Conservation (phyloP, 768 basidiomycete genomes). For the Hericium erinaceus region DNA sequence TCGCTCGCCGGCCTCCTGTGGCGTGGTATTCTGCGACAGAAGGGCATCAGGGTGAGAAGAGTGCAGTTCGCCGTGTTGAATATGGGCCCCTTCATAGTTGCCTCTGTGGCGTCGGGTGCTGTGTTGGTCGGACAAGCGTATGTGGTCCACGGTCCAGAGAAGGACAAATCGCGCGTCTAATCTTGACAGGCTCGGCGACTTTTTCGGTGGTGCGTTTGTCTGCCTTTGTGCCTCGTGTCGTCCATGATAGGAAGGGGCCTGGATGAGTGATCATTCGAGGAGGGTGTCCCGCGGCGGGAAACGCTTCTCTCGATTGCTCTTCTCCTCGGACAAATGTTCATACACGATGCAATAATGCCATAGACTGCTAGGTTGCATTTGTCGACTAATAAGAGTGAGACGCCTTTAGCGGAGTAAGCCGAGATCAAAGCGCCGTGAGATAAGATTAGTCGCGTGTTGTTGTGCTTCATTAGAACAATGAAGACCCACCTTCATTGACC, state of each 20-base stretch:
- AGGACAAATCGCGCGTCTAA: neutral
- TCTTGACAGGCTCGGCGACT: neutral
- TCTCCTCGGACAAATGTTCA: too few relatives aligned
- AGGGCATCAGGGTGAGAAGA: conserved; percentile 54
- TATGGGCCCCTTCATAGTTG: conserved; percentile 57
- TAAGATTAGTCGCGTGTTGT: neutral
- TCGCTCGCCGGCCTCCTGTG: conserved; percentile 86
- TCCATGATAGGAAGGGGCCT: too few relatives aligned
- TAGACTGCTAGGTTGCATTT: too few relatives aligned
- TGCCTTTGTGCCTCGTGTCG: too few relatives aligned
- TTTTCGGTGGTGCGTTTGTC: neutral
- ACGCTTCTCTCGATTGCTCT: too few relatives aligned
- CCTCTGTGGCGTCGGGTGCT: conserved; percentile 52
- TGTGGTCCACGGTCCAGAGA: conserved; percentile 28
- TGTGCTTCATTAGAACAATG: conserved; percentile 2
- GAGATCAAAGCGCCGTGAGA: neutral
- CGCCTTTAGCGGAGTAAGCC: neutral
- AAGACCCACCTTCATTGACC: neutral
- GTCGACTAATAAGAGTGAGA: too few relatives aligned
- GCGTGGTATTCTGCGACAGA: conserved; percentile 64
- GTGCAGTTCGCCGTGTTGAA: conserved; percentile 69
- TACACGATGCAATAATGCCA: too few relatives aligned
- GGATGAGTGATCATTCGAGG: too few relatives aligned
- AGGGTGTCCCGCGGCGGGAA: too few relatives aligned
- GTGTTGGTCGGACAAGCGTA: conserved; percentile 75